Conservation (phyloP, 2,329 filamentous ascomycete species). For the Pyricularia sp. region DNA sequence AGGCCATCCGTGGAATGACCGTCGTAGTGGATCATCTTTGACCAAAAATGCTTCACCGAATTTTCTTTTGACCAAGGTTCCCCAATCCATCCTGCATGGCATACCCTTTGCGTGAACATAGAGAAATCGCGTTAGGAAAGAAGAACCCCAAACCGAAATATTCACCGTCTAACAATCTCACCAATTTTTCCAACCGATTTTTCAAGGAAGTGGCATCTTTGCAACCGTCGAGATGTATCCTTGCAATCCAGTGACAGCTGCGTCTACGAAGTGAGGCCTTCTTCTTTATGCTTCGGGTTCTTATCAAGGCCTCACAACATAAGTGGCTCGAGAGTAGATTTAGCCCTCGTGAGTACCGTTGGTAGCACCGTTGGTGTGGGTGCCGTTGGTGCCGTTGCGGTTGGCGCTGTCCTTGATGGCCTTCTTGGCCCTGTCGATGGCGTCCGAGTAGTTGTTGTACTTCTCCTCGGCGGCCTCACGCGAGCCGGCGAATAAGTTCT, state of each 20-base stretch:
- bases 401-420: slow-evolving; percentile 1
- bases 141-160: not conserved
- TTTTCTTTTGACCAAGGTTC: not conserved
- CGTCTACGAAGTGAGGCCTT: not conserved
- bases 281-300: not conserved
- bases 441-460: not conserved
- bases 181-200: not conserved
- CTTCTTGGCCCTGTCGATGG: not conserved
- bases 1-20: not conserved
- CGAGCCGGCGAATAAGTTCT: not conserved
- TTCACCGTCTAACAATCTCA: not conserved
- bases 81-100: not conserved
- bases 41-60: not conserved
- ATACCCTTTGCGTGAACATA: not conserved
- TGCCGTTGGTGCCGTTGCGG: not conserved
- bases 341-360: too few species aligned
- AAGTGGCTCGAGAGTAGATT: not conserved
- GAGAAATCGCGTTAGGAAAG: not conserved
- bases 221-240: not conserved
- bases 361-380: not conserved
- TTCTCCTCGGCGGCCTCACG: not conserved
- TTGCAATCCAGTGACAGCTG: not conserved
- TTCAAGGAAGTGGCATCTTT: not conserved
- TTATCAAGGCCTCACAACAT: not conserved
- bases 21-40: not conserved